A percentile compares a stretch with the other conserved stretches of the same genome.
Conservation (phyloP, 2,329 filamentous ascomycete species). For the Penicillium sp. region DNA sequence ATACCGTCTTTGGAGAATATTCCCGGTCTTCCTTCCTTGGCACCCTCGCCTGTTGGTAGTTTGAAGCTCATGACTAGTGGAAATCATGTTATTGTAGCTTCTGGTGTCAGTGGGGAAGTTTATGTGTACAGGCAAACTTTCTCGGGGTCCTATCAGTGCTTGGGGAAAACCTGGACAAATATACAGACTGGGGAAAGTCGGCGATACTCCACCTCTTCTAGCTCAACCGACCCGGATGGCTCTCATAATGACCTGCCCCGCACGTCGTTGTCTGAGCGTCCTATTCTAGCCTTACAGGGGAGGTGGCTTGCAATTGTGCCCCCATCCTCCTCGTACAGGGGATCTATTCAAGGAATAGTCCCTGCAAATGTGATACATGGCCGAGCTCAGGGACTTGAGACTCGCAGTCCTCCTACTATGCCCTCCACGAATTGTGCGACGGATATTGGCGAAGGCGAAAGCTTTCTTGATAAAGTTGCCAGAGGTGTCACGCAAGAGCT, state of each 20-base stretch:
- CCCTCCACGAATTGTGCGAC: constrained; percentile 46
- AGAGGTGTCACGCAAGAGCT: constrained; percentile 52
- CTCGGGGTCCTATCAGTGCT: constrained; percentile 57
- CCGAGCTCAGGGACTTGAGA: constrained; percentile 43
- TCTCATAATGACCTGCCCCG: constrained; percentile 41
- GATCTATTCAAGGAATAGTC: constrained; percentile 44
- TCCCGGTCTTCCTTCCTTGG: constrained; percentile 63
- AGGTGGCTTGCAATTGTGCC: constrained; percentile 50
- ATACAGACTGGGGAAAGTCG: constrained; percentile 59
- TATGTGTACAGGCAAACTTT: constrained; percentile 65
- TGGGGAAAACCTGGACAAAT: constrained; percentile 90
- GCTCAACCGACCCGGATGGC: constrained; percentile 45
- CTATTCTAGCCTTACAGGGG: constrained; percentile 45
- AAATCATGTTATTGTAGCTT: constrained; percentile 71
- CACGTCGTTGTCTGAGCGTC: constrained; percentile 30
- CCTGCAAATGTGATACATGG: constrained; percentile 34
- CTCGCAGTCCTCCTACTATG: constrained; percentile 42
- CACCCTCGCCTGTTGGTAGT: constrained; percentile 70
- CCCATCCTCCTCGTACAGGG: constrained; percentile 39
- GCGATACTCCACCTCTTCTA: constrained; percentile 48
- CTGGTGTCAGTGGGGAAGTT: constrained; percentile 81
- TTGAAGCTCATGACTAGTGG: constrained; percentile 72
- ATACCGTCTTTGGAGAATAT: constrained; percentile 58
- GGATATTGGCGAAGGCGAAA: constrained; percentile 49
- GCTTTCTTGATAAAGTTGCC: constrained; percentile 49